Conservation (phyloP, 768 basidiomycete genomes). For the Lentinus tigrinus region DNA sequence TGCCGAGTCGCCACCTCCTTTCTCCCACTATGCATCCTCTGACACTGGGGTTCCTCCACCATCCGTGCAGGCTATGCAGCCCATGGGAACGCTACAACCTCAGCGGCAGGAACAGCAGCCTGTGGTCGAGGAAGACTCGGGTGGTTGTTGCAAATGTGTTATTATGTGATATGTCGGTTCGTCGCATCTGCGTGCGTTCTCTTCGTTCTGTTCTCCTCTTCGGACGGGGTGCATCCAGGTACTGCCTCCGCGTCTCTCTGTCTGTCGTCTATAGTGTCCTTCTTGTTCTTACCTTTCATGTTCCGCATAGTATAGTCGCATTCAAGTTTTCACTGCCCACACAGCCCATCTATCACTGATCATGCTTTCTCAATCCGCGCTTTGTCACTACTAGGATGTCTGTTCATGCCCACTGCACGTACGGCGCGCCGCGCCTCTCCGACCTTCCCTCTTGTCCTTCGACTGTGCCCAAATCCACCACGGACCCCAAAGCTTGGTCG, state of each 20-base stretch:
- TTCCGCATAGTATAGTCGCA: not conserved
- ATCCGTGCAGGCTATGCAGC: conserved; percentile 19
- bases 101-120: conserved; percentile 15
- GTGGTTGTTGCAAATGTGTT: conserved; percentile 79
- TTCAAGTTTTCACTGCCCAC: not conserved
- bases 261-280: not conserved
- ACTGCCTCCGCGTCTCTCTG: not conserved
- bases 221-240: not conserved
- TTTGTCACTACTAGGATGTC: not conserved
- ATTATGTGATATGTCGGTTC: conserved; percentile 62
- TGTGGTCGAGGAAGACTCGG: conserved; percentile 48
- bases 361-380: conserved; percentile 3
- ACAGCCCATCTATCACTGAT: not conserved
- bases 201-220: not conserved
- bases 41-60: conserved; percentile 4
- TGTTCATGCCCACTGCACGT: not conserved
- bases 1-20: conserved; percentile 59
- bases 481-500: no score
- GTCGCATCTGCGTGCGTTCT: not conserved
- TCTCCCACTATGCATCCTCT: conserved; percentile 49
- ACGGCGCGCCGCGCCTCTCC: not conserved
- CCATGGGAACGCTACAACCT: conserved; percentile 29
- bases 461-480: no score
- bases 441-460: not conserved
- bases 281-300: not conserved